Conservation (phyloP, 2,329 filamentous ascomycete genomes). For the Penicillium sp. region DNA sequence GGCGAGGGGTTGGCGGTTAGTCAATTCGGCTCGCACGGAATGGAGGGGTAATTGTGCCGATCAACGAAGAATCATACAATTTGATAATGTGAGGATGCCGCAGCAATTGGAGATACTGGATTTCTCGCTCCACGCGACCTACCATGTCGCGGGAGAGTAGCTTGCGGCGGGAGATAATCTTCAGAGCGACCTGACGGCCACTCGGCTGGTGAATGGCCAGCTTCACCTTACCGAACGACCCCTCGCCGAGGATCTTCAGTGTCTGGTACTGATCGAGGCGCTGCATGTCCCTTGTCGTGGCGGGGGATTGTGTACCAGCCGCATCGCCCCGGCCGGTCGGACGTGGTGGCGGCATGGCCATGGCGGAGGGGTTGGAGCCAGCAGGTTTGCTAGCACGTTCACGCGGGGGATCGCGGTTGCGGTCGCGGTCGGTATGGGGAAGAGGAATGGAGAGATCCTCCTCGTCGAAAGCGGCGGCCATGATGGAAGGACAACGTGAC, state of each 20-base stretch:
- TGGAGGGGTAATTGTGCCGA: neutral
- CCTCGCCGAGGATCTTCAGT: slow-evolving; percentile 88
- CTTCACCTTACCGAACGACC: slow-evolving; percentile 98
- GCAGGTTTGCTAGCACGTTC: slow-evolving; percentile 27
- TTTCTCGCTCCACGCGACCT: slow-evolving; percentile 94
- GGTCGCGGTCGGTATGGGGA: slow-evolving; percentile 35
- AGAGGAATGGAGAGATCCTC: slow-evolving; percentile 82
- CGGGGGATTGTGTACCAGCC: slow-evolving; percentile 45
- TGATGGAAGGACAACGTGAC: slow-evolving; percentile 42
- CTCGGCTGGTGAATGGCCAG: slow-evolving; percentile 90
- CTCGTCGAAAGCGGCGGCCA: slow-evolving; percentile 67
- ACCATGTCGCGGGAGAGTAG: slow-evolving; percentile 98
- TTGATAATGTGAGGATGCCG: slow-evolving; percentile 99
- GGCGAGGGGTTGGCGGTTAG: slow-evolving; percentile 19
- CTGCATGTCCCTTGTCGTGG: slow-evolving; percentile 67
- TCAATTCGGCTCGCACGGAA: slow-evolving; percentile 4
- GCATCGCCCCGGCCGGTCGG: slow-evolving; percentile 35
- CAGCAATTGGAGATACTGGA: slow-evolving; percentile 93
- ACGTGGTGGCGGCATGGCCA: slow-evolving; percentile 44
- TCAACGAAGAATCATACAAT: slow-evolving; percentile 63
- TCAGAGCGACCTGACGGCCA: slow-evolving; percentile 92
- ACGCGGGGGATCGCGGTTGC: slow-evolving; percentile 35
- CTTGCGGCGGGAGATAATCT: slow-evolving; percentile 96
- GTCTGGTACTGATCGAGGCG: slow-evolving; percentile 91
- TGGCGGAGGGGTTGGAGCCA: slow-evolving; percentile 37